Percentiles rank a stretch among this genome's conserved stretches.
phyloP scores from a whole-genome alignment of 2,329 filamentous ascomycete species.

The Hirsutella rhossiliensis region DNA sequence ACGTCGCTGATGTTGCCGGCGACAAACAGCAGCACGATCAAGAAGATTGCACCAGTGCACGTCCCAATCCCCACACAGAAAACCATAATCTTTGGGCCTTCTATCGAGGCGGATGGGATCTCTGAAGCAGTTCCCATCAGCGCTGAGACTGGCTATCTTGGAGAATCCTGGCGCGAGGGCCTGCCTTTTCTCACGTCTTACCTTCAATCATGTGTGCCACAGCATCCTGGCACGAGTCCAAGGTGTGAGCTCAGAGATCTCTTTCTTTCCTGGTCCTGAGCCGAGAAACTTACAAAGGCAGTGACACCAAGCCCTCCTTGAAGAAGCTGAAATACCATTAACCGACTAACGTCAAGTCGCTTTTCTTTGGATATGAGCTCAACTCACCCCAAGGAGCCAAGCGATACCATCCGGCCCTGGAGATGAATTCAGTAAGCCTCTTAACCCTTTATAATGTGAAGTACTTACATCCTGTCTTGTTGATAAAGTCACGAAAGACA shows the following conservation, averaged over 20 bases:
- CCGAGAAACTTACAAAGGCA: slow-evolving; percentile 11
- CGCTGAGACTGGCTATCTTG: background rate
- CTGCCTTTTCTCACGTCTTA: background rate
- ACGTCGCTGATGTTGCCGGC: slow-evolving; percentile 43
- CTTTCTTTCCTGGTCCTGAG: too few species aligned
- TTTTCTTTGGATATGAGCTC: background rate
- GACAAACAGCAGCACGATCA: slow-evolving; percentile 52
- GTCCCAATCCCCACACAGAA: slow-evolving; percentile 51
- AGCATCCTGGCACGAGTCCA: slow-evolving; percentile 11
- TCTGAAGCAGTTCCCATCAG: slow-evolving; percentile 5
- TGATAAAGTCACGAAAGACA: slow-evolving; percentile 19
- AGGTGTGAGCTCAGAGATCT: background rate
- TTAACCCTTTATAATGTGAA: too few species aligned
- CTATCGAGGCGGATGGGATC: slow-evolving; percentile 16
- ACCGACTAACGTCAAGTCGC: background rate
- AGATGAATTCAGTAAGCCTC: background rate
- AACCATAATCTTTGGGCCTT: slow-evolving; percentile 26
- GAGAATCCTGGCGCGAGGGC: too few species aligned
- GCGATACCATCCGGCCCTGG: slow-evolving; percentile 19
- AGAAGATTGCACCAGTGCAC: slow-evolving; percentile 49
- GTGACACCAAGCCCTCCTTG: slow-evolving; percentile 20
- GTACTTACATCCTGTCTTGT: slow-evolving; percentile 15
- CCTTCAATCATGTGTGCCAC: slow-evolving; percentile 23
- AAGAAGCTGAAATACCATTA: slow-evolving; percentile 9
- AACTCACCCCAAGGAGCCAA: slow-evolving; percentile 17